Evolutionary conservation across 495 filamentous ascomycete species (phyloP).

Genomic region (Aspergillus diversus): DNA sequence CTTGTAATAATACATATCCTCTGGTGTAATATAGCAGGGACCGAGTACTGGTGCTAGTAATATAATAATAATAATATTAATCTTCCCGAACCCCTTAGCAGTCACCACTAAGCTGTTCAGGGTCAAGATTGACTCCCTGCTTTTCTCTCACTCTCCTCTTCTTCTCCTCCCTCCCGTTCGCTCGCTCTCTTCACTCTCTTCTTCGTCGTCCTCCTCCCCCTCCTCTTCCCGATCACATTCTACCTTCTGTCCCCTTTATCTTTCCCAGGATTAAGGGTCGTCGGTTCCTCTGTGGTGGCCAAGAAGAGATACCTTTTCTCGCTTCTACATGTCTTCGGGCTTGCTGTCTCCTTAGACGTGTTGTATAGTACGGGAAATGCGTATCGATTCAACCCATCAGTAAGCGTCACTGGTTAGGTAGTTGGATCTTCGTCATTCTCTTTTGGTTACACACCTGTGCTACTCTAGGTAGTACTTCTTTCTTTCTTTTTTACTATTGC

Average conservation of each 20-base stretch:
- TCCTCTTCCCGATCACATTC: conserved; percentile 11
- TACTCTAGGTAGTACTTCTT: conserved; percentile 15
- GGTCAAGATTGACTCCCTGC: conserved; percentile 32
- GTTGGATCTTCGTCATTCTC: conserved; percentile 16
- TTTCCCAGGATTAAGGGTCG: conserved; percentile 5
- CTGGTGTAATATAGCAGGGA: conserved; percentile 7
- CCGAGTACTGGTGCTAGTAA: background rate
- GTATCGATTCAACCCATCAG: conserved; percentile 18
- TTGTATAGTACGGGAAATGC: conserved; percentile 26
- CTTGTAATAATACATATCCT: conserved; percentile 7
- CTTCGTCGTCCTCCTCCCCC: conserved; percentile 19
- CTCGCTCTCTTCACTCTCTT: conserved; percentile 18
- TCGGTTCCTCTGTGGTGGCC: conserved; percentile 5
- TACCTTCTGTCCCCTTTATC: conserved; percentile 15
- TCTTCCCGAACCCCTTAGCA: conserved; percentile 21
- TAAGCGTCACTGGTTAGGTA: conserved; percentile 15
- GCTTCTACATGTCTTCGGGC: conserved; percentile 11
- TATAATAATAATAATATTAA: conserved; percentile 9
- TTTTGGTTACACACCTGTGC: conserved; percentile 11
- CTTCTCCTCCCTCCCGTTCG: conserved; percentile 13
- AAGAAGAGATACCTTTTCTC: conserved; percentile 15
- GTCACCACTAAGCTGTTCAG: conserved; percentile 17
- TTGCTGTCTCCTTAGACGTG: conserved; percentile 16
- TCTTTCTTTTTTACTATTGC: conserved; percentile 17
- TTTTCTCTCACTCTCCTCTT: conserved; percentile 6